A percentile compares a stretch with the other conserved stretches of the same genome.
Conservation (phyloP, 1,284 basidiomycete species). For the Ceratobasidium sp. region DNA sequence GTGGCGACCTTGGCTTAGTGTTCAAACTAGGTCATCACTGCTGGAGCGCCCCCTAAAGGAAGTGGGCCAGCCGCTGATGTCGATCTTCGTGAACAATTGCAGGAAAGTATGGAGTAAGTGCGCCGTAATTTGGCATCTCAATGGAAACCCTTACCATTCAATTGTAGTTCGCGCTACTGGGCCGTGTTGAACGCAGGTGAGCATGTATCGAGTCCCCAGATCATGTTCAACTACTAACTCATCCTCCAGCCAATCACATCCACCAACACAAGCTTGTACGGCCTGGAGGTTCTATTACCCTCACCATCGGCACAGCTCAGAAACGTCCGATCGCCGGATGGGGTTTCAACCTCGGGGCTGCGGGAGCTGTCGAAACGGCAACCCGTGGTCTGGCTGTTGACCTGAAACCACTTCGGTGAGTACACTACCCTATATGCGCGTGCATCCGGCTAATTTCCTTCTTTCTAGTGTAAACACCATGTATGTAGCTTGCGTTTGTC, state of each 20-base stretch:
- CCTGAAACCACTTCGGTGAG: conserved; percentile 34
- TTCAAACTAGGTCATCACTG: conserved; percentile 13
- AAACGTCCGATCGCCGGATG: conserved; percentile 4
- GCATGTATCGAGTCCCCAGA: background rate
- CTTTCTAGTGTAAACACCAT: conserved; percentile 12
- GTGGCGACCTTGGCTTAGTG: background rate
- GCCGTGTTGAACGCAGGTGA: conserved; percentile 6
- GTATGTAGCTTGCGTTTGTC: background rate
- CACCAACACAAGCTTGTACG: conserved; percentile 1
- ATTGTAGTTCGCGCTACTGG: background rate
- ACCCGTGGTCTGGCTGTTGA: conserved; percentile 23
- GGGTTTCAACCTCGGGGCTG: background rate
- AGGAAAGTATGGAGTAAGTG: conserved; percentile 15
- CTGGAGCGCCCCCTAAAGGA: conserved; percentile 2
- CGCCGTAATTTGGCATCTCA: background rate
- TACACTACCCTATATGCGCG: background rate
- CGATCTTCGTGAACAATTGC: background rate
- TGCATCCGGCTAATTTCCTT: background rate
- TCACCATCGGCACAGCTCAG: conserved; percentile 7
- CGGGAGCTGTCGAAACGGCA: conserved; percentile 18
- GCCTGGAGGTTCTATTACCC: conserved; percentile 10
- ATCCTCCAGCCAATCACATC: conserved; percentile 18
- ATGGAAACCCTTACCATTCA: too few relatives aligned
- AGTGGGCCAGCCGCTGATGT: background rate
- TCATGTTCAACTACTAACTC: background rate